Evolutionary conservation across 208 protist species (phyloP).

Genomic region (Endotrypanum monterogeii): DNA sequence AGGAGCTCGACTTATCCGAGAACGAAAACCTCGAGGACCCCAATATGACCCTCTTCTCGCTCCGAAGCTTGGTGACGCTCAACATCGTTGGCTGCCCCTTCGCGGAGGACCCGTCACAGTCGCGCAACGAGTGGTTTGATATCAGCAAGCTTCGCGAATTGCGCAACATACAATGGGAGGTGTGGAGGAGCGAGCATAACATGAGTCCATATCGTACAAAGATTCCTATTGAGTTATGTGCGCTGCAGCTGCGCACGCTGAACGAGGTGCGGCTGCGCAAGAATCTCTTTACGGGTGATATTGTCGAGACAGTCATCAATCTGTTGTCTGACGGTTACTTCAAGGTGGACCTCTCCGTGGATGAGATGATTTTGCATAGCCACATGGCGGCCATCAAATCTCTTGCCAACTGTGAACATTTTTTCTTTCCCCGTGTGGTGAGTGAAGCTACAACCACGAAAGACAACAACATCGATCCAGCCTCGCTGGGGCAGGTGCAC

Average conservation of each 20-base stretch:
- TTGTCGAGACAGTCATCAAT: slow-evolving; percentile 80
- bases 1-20: slow-evolving; percentile 85
- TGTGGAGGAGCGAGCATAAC: slow-evolving; percentile 78
- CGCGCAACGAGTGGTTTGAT: slow-evolving; percentile 88
- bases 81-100: slow-evolving; percentile 89
- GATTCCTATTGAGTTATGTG: slow-evolving; percentile 86
- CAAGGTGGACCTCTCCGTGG: slow-evolving; percentile 83
- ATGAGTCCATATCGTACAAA: slow-evolving; percentile 84
- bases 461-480: slow-evolving; percentile 1
- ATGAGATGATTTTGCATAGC: slow-evolving; percentile 68
- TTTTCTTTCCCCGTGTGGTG: slow-evolving; percentile 57
- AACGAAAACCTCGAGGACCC: slow-evolving; percentile 82
- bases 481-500: slow-evolving; percentile 36
- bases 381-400: slow-evolving; percentile 63
- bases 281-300: slow-evolving; percentile 77
- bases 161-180: slow-evolving; percentile 79
- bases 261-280: slow-evolving; percentile 74
- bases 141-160: slow-evolving; percentile 76
- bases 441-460: slow-evolving; percentile 18
- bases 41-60: slow-evolving; percentile 88
- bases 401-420: slow-evolving; percentile 53
- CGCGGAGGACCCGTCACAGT: slow-evolving; percentile 52
- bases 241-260: slow-evolving; percentile 51
- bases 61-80: slow-evolving; percentile 71
- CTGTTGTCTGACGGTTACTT: slow-evolving; percentile 84